Evolutionary conservation across 345 rosid genomes (phyloP).

Genomic region (Hibiscus mutabilis): DNA sequence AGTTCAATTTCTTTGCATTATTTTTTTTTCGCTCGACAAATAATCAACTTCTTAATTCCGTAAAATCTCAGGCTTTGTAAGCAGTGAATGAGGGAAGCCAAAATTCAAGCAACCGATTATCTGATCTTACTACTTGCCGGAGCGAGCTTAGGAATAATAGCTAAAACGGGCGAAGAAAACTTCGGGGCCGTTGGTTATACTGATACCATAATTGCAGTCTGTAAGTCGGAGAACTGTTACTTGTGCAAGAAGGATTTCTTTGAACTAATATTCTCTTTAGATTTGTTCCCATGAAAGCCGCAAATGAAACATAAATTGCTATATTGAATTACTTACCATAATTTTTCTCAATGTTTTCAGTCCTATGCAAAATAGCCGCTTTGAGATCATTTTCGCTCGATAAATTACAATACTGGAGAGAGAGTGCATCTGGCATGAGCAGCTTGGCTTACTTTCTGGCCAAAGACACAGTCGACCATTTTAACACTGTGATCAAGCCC

Average conservation of each 20-base stretch:
- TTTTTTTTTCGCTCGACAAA: not conserved
- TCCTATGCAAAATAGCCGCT: constrained; percentile 88
- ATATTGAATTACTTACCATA: not conserved
- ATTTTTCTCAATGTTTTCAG: constrained; percentile 33
- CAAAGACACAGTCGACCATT: constrained; percentile 81
- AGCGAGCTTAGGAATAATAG: constrained; percentile 78
- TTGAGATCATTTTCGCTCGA: constrained; percentile 84
- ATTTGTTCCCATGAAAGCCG: constrained; percentile 1
- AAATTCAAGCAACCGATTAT: constrained; percentile 70
- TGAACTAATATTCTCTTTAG: not conserved
- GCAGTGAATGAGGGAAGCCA: constrained; percentile 80
- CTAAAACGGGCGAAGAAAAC: constrained; percentile 51
- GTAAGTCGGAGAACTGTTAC: constrained; percentile 41
- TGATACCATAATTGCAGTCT: constrained; percentile 83
- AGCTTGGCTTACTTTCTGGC: constrained; percentile 89
- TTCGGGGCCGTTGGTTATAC: constrained; percentile 76
- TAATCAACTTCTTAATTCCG: constrained; percentile 7
- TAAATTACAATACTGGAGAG: constrained; percentile 92
- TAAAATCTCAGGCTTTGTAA: constrained; percentile 56
- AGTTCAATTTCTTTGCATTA: not conserved
- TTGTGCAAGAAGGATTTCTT: not conserved
- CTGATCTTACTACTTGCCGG: constrained; percentile 89
- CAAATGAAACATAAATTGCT: not conserved
- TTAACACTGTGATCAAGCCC: constrained; percentile 74
- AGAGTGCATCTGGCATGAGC: constrained; percentile 90